These are phyloP conservation scores for Euphorbia peplus DNA, from an alignment of 345 rosid genomes.

Conservation along the genomic window DNA sequence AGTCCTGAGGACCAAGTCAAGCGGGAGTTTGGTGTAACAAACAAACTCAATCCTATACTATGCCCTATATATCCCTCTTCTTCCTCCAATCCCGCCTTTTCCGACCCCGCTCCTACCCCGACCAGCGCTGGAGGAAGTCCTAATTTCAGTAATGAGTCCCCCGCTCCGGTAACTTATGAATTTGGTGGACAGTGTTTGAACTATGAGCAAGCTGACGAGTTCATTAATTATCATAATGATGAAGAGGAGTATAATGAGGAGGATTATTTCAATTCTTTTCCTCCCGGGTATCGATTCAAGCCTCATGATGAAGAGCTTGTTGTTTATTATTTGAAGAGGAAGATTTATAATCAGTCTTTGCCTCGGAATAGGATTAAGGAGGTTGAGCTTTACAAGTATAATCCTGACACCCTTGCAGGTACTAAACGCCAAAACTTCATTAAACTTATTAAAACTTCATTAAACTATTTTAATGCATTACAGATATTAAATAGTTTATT, in stretches of 20 bases:
- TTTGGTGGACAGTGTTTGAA: too few relatives aligned
- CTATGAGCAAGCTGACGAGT: background rate
- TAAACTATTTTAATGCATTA: too few relatives aligned
- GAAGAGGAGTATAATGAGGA: background rate
- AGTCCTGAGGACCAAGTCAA: slow-evolving; percentile 4
- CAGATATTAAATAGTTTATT: too few relatives aligned
- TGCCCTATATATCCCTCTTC: background rate
- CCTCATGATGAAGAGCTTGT: slow-evolving; percentile 25
- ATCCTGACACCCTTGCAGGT: slow-evolving; percentile 24
- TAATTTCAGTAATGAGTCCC: background rate
- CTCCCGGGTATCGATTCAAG: slow-evolving; percentile 22
- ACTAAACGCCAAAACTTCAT: too few relatives aligned
- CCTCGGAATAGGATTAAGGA: slow-evolving; percentile 23
- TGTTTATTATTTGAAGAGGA: slow-evolving; percentile 14
- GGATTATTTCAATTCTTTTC: slow-evolving; percentile 4
- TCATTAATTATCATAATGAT: background rate
- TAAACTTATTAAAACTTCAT: too few relatives aligned
- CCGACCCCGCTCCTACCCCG: background rate
- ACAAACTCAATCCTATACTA: background rate
- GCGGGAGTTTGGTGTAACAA: slow-evolving; percentile 2
- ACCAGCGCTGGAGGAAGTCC: background rate
- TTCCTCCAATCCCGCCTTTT: background rate
- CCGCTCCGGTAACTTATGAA: too few relatives aligned
- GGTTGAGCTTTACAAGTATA: slow-evolving; percentile 17
- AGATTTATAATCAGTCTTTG: slow-evolving; percentile 1